A percentile compares a stretch with the other conserved stretches of the same genome.
Conservation (phyloP, 352 stramenopile genomes). For the Globisporangium mamillatum region DNA sequence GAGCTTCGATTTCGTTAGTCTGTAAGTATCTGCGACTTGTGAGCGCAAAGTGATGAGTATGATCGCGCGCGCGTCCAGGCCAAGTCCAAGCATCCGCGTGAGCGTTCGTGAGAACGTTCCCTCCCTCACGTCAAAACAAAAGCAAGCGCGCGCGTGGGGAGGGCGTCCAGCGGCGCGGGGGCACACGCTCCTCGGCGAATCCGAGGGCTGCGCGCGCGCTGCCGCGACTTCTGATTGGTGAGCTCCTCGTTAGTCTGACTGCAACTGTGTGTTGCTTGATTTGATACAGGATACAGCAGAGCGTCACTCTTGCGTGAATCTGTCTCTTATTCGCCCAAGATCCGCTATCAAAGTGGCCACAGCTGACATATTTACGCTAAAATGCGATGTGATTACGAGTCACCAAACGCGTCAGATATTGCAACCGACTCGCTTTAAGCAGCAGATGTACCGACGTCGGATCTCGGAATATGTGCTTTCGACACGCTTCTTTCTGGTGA, state of each 20-base stretch:
- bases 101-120: not conserved
- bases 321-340: not conserved
- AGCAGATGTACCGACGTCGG: not conserved
- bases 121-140: not conserved
- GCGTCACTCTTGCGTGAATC: not conserved
- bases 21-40: not conserved
- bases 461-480: not conserved
- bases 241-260: not conserved
- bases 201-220: not conserved
- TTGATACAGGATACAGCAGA: slow-evolving; percentile 3
- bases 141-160: not conserved
- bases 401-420: not conserved
- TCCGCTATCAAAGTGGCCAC: not conserved
- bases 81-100: not conserved
- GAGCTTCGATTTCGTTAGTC: not conserved
- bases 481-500: not conserved
- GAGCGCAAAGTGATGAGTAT: not conserved
- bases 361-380: not conserved
- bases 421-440: not conserved
- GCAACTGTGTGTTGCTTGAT: not conserved
- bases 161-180: not conserved
- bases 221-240: not conserved
- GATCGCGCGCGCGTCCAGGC: not conserved
- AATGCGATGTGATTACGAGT: not conserved
- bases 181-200: slow-evolving; percentile 7